A percentile compares a stretch with the other conserved stretches of the same genome.
phyloP scores from a whole-genome alignment of 1,284 basidiomycete genomes.

The Afroboletus lepidellus region DNA sequence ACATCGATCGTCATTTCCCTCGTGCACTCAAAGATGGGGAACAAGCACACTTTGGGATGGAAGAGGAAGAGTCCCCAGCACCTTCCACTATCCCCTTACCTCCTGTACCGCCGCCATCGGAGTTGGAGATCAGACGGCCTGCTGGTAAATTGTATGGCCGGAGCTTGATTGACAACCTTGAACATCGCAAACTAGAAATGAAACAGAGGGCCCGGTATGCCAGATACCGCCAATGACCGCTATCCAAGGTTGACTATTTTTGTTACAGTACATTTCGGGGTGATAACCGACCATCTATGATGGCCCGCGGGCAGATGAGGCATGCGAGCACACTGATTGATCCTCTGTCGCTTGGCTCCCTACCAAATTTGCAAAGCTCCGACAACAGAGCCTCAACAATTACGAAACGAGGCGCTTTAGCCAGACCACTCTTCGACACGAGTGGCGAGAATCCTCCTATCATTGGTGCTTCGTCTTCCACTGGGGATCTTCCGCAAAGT shows the following conservation, averaged over 20 bases:
- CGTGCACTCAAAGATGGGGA: slow-evolving; percentile 71
- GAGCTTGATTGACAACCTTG: slow-evolving; percentile 79
- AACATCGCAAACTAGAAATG: slow-evolving; percentile 72
- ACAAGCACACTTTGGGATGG: slow-evolving; percentile 53
- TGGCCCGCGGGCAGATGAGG: slow-evolving; percentile 58
- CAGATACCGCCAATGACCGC: slow-evolving; percentile 1
- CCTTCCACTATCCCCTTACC: slow-evolving; percentile 37
- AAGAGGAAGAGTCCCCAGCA: slow-evolving; percentile 40
- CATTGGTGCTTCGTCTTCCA: slow-evolving; percentile 32
- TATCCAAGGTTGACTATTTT: slow-evolving; percentile 10
- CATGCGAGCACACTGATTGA: slow-evolving; percentile 71
- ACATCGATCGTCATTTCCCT: slow-evolving; percentile 57
- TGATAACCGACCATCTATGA: slow-evolving; percentile 81
- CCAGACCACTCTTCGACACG: slow-evolving; percentile 61
- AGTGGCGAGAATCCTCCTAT: slow-evolving; percentile 35
- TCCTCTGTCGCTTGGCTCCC: slow-evolving; percentile 50
- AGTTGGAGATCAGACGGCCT: slow-evolving; percentile 43
- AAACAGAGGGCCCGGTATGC: slow-evolving; percentile 69
- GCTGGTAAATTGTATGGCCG: slow-evolving; percentile 78
- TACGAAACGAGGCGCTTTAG: slow-evolving; percentile 48
- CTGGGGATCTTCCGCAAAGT: slow-evolving; percentile 37
- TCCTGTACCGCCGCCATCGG: slow-evolving; percentile 21
- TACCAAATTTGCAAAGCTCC: slow-evolving; percentile 21
- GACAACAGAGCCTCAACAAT: slow-evolving; percentile 36
- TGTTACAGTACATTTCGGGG: slow-evolving; percentile 62